Base-by-base conservation (phyloP, 2,329 filamentous ascomycete species). In the Zymoseptoria pseudotritici region DNA sequence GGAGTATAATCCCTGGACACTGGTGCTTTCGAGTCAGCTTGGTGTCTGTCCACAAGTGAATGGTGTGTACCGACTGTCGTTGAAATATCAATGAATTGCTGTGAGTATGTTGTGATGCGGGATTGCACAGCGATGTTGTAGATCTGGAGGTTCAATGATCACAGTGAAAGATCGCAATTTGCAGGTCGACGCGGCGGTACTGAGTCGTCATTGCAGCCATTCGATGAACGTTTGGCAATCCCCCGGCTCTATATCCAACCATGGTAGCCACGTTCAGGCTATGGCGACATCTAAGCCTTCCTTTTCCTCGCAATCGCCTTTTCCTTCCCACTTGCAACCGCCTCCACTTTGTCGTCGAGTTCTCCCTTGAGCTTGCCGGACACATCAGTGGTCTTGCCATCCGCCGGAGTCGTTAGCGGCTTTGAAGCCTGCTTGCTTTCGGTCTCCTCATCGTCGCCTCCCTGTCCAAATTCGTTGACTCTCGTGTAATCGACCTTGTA, bases 381-480 rank as follows among this genome's bases (percentile, higher is more conserved):
- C 24, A 49, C 52, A 51, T 65, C 63, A 8, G 60, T 62, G 22
- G 61, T 61, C 31, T 55, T 55, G 2, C 62, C 65, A 19, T 59
- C 67, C 1, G 76, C 65, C 24, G 71, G 64, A 24, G 70, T 71
- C 8, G 66, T 69, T 17, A 79, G 59, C 13, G 76, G 76, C 67
- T 75, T 74, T 17, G 70, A 72, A 1, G 75, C 75, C 62, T 81
- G 81, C 42, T 76, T 77, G 61, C 79, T 78, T 58, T 80, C 82
- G 62, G 82, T 80, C 54, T 85, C 83, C 21, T 91, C 90, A 24
- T 90, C 89, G n/a, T 95, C 93, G n/a, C 94, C 94, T 42, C 93
- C 94, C 80, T 97, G 94, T 8, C 94, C 94, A 72, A 97, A 99
- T 76, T 99, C 94, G 75, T 99, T 99, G 72, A 99, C 89, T 63